A percentile compares a stretch with the other conserved stretches of the same genome.
Evolutionary conservation across 2,329 filamentous ascomycete genomes (phyloP).

Genomic region (Dactylonectria estremocensis): DNA sequence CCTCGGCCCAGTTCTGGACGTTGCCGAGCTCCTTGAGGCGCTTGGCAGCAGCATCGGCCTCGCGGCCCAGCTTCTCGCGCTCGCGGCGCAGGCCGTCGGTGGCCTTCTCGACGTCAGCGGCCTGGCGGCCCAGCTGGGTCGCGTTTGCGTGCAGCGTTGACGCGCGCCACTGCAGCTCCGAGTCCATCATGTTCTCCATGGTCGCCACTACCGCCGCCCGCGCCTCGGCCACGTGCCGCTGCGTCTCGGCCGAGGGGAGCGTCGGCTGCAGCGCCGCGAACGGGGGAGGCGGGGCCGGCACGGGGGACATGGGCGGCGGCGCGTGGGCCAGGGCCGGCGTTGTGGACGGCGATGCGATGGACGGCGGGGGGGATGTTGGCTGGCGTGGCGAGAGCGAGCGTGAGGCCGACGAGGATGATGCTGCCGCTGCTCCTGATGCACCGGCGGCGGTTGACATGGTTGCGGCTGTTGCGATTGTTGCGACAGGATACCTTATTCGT

Average conservation of each 20-base stretch:
- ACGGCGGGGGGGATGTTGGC: constrained; percentile 45
- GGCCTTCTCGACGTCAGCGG: constrained; percentile 74
- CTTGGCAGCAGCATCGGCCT: constrained; percentile 74
- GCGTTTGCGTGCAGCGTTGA: constrained; percentile 79
- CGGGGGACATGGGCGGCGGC: constrained; percentile 17
- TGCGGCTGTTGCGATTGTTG: constrained; percentile 1
- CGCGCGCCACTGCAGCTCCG: constrained; percentile 78
- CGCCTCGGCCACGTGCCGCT: constrained; percentile 68
- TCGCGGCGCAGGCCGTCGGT: constrained; percentile 74
- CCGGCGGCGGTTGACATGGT: constrained; percentile 25
- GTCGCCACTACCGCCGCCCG: constrained; percentile 73
- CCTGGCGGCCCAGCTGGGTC: constrained; percentile 75
- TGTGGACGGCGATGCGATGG: constrained; percentile 41
- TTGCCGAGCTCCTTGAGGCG: constrained; percentile 84
- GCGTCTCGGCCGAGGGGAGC: constrained; percentile 60
- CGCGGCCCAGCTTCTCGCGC: constrained; percentile 74
- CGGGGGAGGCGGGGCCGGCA: constrained; percentile 33
- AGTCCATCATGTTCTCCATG: constrained; percentile 79
- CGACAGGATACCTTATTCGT: too few relatives aligned
- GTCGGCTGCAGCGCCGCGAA: constrained; percentile 50
- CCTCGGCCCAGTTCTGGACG: constrained; percentile 90
- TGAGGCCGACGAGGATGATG: constrained; percentile 38
- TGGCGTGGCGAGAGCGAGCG: constrained; percentile 40
- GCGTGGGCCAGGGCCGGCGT: constrained; percentile 39
- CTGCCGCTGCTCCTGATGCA: constrained; percentile 36